Percentiles rank a stretch among this genome's conserved stretches.
Evolutionary conservation across 2,329 filamentous ascomycete species (phyloP).

Genomic region (Ascocoryne sarcoides): DNA sequence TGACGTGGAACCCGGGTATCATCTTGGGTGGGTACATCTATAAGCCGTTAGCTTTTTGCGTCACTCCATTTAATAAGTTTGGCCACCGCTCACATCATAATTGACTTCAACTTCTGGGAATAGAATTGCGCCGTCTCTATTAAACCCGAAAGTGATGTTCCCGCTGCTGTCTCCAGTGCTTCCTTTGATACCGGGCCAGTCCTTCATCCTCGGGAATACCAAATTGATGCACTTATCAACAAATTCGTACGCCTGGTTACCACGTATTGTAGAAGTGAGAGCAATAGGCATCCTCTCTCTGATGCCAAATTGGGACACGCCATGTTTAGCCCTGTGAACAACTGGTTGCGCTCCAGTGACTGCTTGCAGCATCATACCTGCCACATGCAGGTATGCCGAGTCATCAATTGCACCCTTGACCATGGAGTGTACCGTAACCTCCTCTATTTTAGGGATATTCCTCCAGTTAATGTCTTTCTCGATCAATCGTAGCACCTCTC

Average conservation of each 20-base stretch:
- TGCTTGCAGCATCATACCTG: slow-evolving; percentile 74
- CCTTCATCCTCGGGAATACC: slow-evolving; percentile 91
- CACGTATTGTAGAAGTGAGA: slow-evolving; percentile 67
- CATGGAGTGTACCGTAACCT: slow-evolving; percentile 72
- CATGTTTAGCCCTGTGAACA: slow-evolving; percentile 60
- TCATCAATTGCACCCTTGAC: slow-evolving; percentile 61
- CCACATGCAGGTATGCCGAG: slow-evolving; percentile 69
- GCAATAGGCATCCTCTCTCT: slow-evolving; percentile 62
- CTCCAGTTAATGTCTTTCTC: slow-evolving; percentile 69
- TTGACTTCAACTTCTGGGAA: slow-evolving; percentile 96
- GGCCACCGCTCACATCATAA: slow-evolving; percentile 64
- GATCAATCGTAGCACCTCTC: slow-evolving; percentile 60
- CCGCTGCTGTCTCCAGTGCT: slow-evolving; percentile 72
- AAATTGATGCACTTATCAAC: slow-evolving; percentile 83
- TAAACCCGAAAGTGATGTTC: slow-evolving; percentile 78
- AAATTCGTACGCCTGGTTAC: slow-evolving; percentile 82
- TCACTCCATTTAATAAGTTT: neutral
- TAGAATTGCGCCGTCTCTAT: slow-evolving; percentile 62
- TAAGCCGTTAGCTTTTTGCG: slow-evolving; percentile 10
- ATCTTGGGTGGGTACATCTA: slow-evolving; percentile 49
- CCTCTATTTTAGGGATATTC: slow-evolving; percentile 75
- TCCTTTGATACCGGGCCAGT: slow-evolving; percentile 76
- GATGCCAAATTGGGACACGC: slow-evolving; percentile 68
- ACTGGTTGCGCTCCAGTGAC: slow-evolving; percentile 70
- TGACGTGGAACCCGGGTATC: slow-evolving; percentile 31